Conservation (phyloP, 352 stramenopile genomes). For the Globisporangium solare region DNA sequence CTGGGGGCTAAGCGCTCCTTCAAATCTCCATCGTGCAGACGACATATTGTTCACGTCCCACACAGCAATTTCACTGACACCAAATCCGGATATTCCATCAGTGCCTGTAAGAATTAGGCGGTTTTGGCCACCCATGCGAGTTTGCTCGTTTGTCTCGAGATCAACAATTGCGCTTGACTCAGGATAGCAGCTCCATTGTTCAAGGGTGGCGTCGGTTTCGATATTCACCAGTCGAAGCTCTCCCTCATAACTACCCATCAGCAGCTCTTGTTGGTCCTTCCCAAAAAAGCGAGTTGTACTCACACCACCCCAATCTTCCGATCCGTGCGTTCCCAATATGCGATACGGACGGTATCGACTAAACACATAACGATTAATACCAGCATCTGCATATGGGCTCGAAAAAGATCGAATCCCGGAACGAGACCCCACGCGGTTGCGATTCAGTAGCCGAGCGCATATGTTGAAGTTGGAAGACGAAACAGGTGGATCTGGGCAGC, state of each 20-base stretch:
- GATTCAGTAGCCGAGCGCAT: conserved; percentile 51
- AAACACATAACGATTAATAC: conserved; percentile 74
- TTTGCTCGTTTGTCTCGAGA: conserved; percentile 67
- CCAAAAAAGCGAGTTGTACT: conserved; percentile 65
- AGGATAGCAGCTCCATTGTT: conserved; percentile 73
- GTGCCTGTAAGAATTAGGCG: conserved; percentile 52
- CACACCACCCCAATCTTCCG: conserved; percentile 50
- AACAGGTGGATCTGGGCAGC: conserved; percentile 63
- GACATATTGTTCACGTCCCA: conserved; percentile 73
- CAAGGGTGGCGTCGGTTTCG: conserved; percentile 52
- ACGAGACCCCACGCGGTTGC: conserved; percentile 44
- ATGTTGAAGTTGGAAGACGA: conserved; percentile 53
- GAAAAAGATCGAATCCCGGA: conserved; percentile 35
- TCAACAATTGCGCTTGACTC: conserved; percentile 63
- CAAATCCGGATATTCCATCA: conserved; percentile 42
- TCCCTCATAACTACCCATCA: conserved; percentile 76
- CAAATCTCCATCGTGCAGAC: conserved; percentile 59
- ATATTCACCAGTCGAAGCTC: conserved; percentile 58
- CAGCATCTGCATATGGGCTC: conserved; percentile 52
- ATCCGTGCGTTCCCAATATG: conserved; percentile 45
- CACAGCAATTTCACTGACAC: conserved; percentile 53
- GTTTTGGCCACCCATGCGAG: conserved; percentile 46
- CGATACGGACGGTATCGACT: conserved; percentile 73
- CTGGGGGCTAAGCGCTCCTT: conserved; percentile 44
- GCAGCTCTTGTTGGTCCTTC: conserved; percentile 51